Base-by-base conservation (phyloP, 2,329 filamentous ascomycete genomes). In the Septoria linicola region DNA sequence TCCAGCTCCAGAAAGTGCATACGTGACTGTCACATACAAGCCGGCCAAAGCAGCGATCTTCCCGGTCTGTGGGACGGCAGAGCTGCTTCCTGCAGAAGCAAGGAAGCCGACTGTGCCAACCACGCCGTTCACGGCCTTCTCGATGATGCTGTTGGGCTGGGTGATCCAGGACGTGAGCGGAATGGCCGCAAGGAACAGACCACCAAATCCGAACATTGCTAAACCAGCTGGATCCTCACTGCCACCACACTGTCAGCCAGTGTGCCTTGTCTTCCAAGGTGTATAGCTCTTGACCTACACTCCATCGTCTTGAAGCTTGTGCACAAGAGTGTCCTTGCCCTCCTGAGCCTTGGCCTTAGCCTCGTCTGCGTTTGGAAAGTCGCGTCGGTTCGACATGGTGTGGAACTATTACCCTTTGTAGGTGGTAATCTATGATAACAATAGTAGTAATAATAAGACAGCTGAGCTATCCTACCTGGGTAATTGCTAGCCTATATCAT, bases 81-180 rank as follows among this genome's bases (percentile, higher is more conserved):
- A 42, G 16, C 40, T 57, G 17, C 48, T 39, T 37, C 62, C 61
- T 8, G 62, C 61, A 16, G 60, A 56, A 27, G 51, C 47, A 40
- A 64, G 41, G 55, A 53, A 63, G 47, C 52, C 59, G 13, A 66
- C 49, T 23, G 50, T 54, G 56, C 41, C 39, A 45, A 56, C 47
- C 45, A 63, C 54, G 35, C 59, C 61, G 43, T 63, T 64, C 47
- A 66, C 58, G 41, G 57, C 60, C 19, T 59, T 57, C 41, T 63
- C 61, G 46, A 64, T 25, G 21, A 66, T 51, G 48, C 56, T 53
- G 51, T 57, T 55, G 37, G 59, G 57, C 31, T 59, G 56, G 1
- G 63, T 47, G 53, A 66, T 53, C 57, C 57, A 66, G 53, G 43
- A 53, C n/a, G 62, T 64, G 21, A 66, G 43, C 21, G 63, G 63